A percentile compares a stretch with the other conserved stretches of the same genome.
These are phyloP conservation scores for Pythium aristosporum DNA, from an alignment of 352 stramenopile species.

Conservation along the genomic window DNA sequence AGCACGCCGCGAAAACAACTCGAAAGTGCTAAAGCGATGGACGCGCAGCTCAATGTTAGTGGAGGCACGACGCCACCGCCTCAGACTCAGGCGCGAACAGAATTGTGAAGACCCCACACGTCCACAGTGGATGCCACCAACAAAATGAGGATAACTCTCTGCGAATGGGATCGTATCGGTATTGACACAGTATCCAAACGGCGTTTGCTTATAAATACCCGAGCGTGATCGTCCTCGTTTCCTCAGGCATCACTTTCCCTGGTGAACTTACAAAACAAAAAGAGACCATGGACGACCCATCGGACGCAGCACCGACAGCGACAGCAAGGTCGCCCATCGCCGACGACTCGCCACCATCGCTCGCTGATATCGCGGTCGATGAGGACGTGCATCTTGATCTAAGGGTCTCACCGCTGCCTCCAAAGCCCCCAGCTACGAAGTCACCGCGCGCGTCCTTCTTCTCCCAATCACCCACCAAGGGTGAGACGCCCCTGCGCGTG, in stretches of 20 bases:
- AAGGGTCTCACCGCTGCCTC: not conserved
- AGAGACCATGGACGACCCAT: not conserved
- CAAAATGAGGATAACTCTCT: too few species aligned
- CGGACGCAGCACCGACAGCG: too few species aligned
- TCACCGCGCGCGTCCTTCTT: constrained; percentile 22
- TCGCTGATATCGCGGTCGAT: constrained; percentile 10
- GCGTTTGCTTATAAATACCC: too few species aligned
- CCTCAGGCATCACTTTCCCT: too few species aligned
- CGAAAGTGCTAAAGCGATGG: constrained; percentile 24
- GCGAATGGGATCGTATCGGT: too few species aligned
- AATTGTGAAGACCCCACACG: not conserved
- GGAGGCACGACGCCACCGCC: not conserved
- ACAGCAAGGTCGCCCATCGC: not conserved
- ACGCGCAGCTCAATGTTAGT: constrained; percentile 24
- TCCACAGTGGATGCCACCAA: too few species aligned
- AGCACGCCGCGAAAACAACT: constrained; percentile 49
- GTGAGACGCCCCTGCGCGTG: constrained; percentile 39
- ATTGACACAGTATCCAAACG: too few species aligned
- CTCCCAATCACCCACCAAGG: constrained; percentile 8
- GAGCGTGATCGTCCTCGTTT: too few species aligned
- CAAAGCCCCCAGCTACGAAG: not conserved
- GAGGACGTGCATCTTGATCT: constrained; percentile 13
- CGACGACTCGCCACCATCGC: not conserved
- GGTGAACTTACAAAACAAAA: too few species aligned
- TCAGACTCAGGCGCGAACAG: not conserved